A percentile compares a stretch with the other conserved stretches of the same genome.
Conservation (phyloP, 192 early-diverging fungal genomes). For the Oehlia diaphana region DNA sequence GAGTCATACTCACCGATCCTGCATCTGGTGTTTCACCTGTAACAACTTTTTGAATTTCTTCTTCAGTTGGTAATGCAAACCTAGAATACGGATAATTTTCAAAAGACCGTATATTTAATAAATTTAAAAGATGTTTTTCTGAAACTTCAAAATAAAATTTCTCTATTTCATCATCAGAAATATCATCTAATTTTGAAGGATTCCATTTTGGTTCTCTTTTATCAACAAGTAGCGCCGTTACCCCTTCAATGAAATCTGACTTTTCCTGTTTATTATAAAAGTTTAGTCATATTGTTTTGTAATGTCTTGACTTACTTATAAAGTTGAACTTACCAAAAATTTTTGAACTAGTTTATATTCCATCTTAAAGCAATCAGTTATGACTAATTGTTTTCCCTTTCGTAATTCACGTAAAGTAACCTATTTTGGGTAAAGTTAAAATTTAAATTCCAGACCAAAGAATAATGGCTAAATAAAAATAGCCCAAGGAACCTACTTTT, state of each 20-base stretch:
- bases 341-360: conserved; percentile 82
- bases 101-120: conserved; percentile 46
- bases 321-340: conserved; percentile 50
- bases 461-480: background rate
- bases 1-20: conserved; percentile 56
- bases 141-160: conserved; percentile 55
- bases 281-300: background rate
- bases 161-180: conserved; percentile 51
- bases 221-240: conserved; percentile 73
- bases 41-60: conserved; percentile 63
- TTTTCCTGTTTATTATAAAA: conserved; percentile 37
- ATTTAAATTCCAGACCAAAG: background rate
- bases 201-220: conserved; percentile 74
- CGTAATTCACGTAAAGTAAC: conserved; percentile 79
- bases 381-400: conserved; percentile 60
- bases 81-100: conserved; percentile 58
- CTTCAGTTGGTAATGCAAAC: conserved; percentile 67
- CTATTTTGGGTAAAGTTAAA: background rate
- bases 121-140: conserved; percentile 33
- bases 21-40: conserved; percentile 64
- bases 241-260: conserved; percentile 90
- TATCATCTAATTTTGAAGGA: conserved; percentile 55
- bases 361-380: conserved; percentile 82
- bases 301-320: background rate
- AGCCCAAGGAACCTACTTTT: conserved; percentile 52